Evolutionary conservation across 169 alveolate genomes (phyloP).

Genomic region (Pseudocohnilembus persalinus): DNA sequence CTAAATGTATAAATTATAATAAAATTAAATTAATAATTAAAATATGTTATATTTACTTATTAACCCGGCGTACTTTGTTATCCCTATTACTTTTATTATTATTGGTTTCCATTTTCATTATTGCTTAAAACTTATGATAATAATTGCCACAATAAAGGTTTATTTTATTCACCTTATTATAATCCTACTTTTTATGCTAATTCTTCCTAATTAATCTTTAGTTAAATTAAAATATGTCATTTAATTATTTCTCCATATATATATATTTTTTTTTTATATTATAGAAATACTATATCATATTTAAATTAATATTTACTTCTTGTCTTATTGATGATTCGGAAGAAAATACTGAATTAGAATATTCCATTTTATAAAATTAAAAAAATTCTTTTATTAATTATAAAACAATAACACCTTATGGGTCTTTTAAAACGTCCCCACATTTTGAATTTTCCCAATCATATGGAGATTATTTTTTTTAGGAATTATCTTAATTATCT

Average conservation of each 20-base stretch:
- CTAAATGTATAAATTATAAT: no score
- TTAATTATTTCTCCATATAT: no score
- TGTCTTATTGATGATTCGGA: slow-evolving; percentile 58
- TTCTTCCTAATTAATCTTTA: not conserved
- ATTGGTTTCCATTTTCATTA: not conserved
- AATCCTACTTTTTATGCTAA: not conserved
- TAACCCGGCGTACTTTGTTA: not conserved
- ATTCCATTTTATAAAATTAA: slow-evolving; percentile 67
- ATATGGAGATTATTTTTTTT: slow-evolving; percentile 58
- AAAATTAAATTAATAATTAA: no score
- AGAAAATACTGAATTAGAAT: slow-evolving; percentile 61
- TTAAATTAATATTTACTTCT: slow-evolving; percentile 2
- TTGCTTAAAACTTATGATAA: no score
- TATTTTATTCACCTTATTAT: not conserved
- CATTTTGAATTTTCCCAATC: slow-evolving; percentile 70
- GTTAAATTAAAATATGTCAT: no score
- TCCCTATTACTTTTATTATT: not conserved
- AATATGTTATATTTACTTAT: no score
- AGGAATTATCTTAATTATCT: slow-evolving; percentile 59
- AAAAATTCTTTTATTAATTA: slow-evolving; percentile 64
- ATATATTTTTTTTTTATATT: no score
- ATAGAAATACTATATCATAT: not conserved
- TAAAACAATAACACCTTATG: slow-evolving; percentile 53
- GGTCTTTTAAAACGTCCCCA: slow-evolving; percentile 54
- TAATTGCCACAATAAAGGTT: not conserved